phyloP scores from a whole-genome alignment of 192 early-diverging fungal genomes.

The Umbelopsis sp. region DNA sequence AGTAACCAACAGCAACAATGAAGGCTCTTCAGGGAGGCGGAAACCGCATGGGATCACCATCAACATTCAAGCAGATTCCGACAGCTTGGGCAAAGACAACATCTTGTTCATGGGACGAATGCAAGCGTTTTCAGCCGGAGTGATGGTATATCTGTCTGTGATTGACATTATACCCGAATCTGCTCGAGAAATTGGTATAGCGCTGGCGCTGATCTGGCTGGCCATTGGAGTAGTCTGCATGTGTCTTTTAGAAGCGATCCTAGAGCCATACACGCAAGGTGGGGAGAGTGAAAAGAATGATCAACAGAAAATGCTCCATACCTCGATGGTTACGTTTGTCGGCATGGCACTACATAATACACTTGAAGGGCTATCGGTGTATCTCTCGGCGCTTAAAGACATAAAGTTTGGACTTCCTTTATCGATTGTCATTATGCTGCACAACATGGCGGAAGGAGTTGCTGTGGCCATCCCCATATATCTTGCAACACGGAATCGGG shows the following conservation, averaged over 20 bases:
- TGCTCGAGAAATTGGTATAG: slow-evolving; percentile 16
- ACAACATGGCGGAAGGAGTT: slow-evolving; percentile 24
- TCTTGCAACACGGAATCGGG: slow-evolving; percentile 13
- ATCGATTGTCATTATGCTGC: slow-evolving; percentile 20
- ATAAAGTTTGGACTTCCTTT: slow-evolving; percentile 20
- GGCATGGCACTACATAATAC: slow-evolving; percentile 24
- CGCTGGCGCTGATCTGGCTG: slow-evolving; percentile 23
- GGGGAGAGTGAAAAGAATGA: slow-evolving; percentile 9
- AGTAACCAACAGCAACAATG: neutral
- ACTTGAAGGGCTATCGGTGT: slow-evolving; percentile 13
- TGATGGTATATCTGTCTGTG: slow-evolving; percentile 18
- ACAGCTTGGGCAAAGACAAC: slow-evolving; percentile 10
- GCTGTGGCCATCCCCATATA: slow-evolving; percentile 22
- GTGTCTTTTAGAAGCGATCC: slow-evolving; percentile 15
- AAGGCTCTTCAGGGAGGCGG: neutral
- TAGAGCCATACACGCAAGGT: neutral
- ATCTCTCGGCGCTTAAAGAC: slow-evolving; percentile 23
- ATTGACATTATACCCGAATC: slow-evolving; percentile 26
- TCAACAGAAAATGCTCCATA: slow-evolving; percentile 19
- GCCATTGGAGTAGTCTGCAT: slow-evolving; percentile 15
- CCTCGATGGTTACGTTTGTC: slow-evolving; percentile 18
- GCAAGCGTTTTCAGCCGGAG: slow-evolving; percentile 20
- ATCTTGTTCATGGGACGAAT: slow-evolving; percentile 24
- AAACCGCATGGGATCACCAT: slow-evolving; percentile 20
- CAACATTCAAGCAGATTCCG: slow-evolving; percentile 3